Evolutionary conservation across 2,329 filamentous ascomycete genomes (phyloP).

Genomic region (Epichloe aotearoae): DNA sequence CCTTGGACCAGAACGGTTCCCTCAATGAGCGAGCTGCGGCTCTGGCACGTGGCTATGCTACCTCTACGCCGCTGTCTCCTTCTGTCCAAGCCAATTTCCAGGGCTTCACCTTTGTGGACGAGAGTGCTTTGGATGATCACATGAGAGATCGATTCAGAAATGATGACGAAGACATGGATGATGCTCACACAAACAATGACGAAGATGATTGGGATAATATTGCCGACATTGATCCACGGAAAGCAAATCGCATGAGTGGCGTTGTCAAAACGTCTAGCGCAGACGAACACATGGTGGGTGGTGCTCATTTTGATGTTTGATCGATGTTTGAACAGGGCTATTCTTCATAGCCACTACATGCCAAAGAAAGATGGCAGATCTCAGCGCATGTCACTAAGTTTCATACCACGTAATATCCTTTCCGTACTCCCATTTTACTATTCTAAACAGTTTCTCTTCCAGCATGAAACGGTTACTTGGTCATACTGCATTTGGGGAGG

Average conservation of each 20-base stretch:
- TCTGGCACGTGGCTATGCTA: slow-evolving; percentile 70
- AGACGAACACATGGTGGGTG: slow-evolving; percentile 51
- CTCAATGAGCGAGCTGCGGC: slow-evolving; percentile 85
- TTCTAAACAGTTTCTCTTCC: not conserved
- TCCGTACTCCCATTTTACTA: not conserved
- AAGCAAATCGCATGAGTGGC: slow-evolving; percentile 49
- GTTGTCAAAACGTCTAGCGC: slow-evolving; percentile 42
- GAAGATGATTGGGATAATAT: slow-evolving; percentile 48
- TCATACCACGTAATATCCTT: not conserved
- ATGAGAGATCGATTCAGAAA: slow-evolving; percentile 42
- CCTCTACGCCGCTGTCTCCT: slow-evolving; percentile 83
- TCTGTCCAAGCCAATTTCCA: slow-evolving; percentile 97
- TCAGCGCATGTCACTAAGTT: not conserved
- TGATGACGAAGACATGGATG: slow-evolving; percentile 48
- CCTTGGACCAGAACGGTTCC: slow-evolving; percentile 72
- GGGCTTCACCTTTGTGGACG: slow-evolving; percentile 97
- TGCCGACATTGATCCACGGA: slow-evolving; percentile 38
- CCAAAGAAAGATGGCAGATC: not conserved
- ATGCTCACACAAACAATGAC: slow-evolving; percentile 28
- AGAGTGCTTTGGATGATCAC: slow-evolving; percentile 83
- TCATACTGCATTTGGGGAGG: slow-evolving; percentile 3
- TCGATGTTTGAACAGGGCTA: slow-evolving; percentile 29
- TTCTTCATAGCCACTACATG: not conserved
- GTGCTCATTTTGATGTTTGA: slow-evolving; percentile 41
- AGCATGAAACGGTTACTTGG: slow-evolving; percentile 4